phyloP scores from a whole-genome alignment of 768 basidiomycete genomes.

The Termitomyces sp. region DNA sequence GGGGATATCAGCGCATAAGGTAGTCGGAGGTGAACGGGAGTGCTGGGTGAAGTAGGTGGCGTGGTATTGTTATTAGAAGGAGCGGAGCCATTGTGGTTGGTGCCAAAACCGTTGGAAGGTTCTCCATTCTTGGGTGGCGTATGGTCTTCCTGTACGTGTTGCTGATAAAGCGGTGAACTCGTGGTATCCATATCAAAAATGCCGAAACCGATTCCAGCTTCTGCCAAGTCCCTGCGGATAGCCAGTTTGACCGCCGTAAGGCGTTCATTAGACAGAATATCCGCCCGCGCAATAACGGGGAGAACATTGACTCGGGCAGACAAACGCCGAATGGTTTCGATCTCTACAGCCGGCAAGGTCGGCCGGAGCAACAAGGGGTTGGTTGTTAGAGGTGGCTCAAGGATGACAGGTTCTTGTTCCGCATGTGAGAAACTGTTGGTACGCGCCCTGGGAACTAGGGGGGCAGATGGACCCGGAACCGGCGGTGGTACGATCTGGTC shows the following conservation, averaged over 20 bases:
- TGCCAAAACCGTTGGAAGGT: slow-evolving; percentile 44
- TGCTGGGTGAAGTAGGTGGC: slow-evolving; percentile 63
- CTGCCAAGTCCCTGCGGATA: slow-evolving; percentile 74
- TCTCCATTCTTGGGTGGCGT: slow-evolving; percentile 45
- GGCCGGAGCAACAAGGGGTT: slow-evolving; percentile 65
- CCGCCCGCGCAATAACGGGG: slow-evolving; percentile 78
- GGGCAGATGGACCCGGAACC: slow-evolving; percentile 59
- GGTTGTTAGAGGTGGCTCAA: slow-evolving; percentile 72
- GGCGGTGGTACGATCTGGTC: slow-evolving; percentile 72
- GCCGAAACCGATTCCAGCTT: slow-evolving; percentile 83
- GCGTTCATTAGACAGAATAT: slow-evolving; percentile 77
- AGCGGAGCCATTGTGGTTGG: slow-evolving; percentile 45
- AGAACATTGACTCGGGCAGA: slow-evolving; percentile 83
- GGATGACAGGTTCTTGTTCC: slow-evolving; percentile 71
- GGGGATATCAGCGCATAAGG: slow-evolving; percentile 86
- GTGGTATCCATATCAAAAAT: slow-evolving; percentile 73
- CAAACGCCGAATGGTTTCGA: slow-evolving; percentile 71
- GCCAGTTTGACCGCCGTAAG: slow-evolving; percentile 75
- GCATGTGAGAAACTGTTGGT: slow-evolving; percentile 67
- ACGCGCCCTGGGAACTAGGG: slow-evolving; percentile 62
- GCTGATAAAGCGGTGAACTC: slow-evolving; percentile 31
- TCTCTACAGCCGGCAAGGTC: slow-evolving; percentile 64
- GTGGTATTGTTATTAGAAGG: slow-evolving; percentile 42
- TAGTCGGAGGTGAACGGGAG: slow-evolving; percentile 55
- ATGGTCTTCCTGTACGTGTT: slow-evolving; percentile 37